Conservation (phyloP, 2,329 filamentous ascomycete species). For the Botryotinia narcissicola region DNA sequence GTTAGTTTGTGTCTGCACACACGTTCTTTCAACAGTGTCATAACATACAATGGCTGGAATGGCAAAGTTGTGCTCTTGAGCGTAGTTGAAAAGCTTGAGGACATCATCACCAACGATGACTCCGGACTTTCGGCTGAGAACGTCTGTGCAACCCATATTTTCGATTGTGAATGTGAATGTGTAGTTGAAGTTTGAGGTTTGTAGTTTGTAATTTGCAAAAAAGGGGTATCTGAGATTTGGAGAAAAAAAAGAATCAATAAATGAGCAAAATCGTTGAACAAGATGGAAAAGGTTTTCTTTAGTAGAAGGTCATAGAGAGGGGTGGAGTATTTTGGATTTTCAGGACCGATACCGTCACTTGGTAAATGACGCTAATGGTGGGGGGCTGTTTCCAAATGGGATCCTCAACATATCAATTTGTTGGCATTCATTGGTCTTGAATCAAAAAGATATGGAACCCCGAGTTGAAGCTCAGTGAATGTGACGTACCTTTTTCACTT, state of each 20-base stretch:
- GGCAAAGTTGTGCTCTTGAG: conserved; percentile 81
- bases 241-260: conserved; percentile 21
- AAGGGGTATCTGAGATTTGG: conserved; percentile 13
- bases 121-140: conserved; percentile 62
- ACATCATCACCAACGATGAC: conserved; percentile 68
- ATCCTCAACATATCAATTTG: conserved; percentile 16
- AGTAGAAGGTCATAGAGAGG: conserved; percentile 6
- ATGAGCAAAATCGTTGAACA: conserved; percentile 4
- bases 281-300: conserved; percentile 20
- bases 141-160: conserved; percentile 49
- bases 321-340: conserved; percentile 20
- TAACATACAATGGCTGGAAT: conserved; percentile 71
- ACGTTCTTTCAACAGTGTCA: background rate
- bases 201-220: conserved; percentile 19
- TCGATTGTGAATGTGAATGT: conserved; percentile 20
- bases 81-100: conserved; percentile 78
- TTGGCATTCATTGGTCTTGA: conserved; percentile 11
- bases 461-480: background rate
- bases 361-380: conserved; percentile 27
- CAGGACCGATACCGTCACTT: conserved; percentile 27
- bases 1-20: conserved; percentile 12
- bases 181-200: conserved; percentile 20
- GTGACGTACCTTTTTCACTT: conserved; percentile 10
- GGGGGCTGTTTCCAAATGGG: conserved; percentile 21
- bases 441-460: conserved; percentile 13